Percentiles rank a stretch among this genome's conserved stretches.
phyloP scores from a whole-genome alignment of 805 yeast genomes.

The Pichia occidentalis region DNA sequence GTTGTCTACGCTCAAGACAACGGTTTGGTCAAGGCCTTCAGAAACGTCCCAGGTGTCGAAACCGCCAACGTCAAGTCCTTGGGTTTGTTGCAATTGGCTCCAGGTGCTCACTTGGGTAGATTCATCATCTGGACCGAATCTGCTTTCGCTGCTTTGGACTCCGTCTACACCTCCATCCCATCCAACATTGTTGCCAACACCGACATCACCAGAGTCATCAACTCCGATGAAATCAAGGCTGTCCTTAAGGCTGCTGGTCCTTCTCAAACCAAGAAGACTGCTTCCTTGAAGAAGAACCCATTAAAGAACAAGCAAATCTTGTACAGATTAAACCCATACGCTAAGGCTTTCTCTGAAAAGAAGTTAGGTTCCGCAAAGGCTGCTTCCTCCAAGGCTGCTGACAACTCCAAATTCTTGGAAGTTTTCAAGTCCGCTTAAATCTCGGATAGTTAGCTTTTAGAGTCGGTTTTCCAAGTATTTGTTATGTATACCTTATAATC shows the following conservation, averaged over 20 bases:
- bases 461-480: no score
- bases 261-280: slow-evolving; percentile 85
- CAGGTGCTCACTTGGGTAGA: slow-evolving; percentile 99
- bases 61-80: slow-evolving; percentile 86
- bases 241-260: slow-evolving; percentile 96
- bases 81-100: slow-evolving; percentile 97
- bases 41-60: slow-evolving; percentile 99
- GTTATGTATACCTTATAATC: no score
- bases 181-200: slow-evolving; percentile 89
- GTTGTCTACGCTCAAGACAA: slow-evolving; percentile 97
- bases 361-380: slow-evolving; percentile 80
- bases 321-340: slow-evolving; percentile 99
- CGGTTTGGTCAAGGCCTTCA: slow-evolving; percentile 96
- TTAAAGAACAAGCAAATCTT: slow-evolving; percentile 98
- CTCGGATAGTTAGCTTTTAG: not conserved
- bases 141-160: slow-evolving; percentile 95
- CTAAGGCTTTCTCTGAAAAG: slow-evolving; percentile 91
- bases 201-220: slow-evolving; percentile 94
- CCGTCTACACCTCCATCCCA: slow-evolving; percentile 97
- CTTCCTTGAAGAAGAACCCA: slow-evolving; percentile 98
- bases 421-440: slow-evolving; percentile 57
- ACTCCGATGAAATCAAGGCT: slow-evolving; percentile 98
- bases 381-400: slow-evolving; percentile 47
- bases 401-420: slow-evolving; percentile 63
- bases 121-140: slow-evolving; percentile 99